Evolutionary conservation across 345 rosid species (phyloP).

Genomic region (Populus simonii): DNA sequence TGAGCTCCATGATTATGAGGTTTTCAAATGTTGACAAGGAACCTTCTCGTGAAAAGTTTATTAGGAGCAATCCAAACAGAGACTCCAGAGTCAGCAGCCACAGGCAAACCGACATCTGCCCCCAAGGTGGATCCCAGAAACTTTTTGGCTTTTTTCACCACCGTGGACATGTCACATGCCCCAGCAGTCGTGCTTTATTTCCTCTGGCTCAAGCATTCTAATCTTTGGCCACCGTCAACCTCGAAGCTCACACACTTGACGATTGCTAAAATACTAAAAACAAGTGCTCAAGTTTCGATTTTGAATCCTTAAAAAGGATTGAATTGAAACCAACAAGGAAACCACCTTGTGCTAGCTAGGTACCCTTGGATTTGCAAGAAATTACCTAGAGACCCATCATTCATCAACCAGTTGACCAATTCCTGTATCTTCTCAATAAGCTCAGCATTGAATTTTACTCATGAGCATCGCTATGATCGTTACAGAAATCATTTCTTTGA

Average conservation of each 20-base stretch:
- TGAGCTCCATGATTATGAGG: too few relatives aligned
- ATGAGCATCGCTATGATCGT: too few relatives aligned
- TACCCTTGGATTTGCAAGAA: not conserved
- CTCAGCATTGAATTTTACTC: not conserved
- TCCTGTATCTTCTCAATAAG: not conserved
- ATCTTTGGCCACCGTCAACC: too few relatives aligned
- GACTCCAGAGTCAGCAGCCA: not conserved
- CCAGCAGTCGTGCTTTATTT: not conserved
- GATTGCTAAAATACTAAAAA: not conserved
- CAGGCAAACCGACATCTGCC: not conserved
- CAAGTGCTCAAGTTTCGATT: too few relatives aligned
- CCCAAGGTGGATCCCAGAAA: constrained; percentile 13
- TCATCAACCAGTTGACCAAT: constrained; percentile 13
- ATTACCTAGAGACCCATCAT: not conserved
- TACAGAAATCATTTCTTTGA: too few relatives aligned
- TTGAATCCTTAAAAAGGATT: not conserved
- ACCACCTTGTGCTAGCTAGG: not conserved
- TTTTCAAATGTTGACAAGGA: not conserved
- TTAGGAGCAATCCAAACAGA: not conserved
- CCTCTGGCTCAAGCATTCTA: not conserved
- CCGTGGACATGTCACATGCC: constrained; percentile 9
- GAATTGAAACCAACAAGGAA: not conserved
- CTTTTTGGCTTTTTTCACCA: not conserved
- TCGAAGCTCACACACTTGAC: not conserved
- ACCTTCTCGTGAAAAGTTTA: not conserved